phyloP scores from a whole-genome alignment of 106 monocot genomes.

The Dioscorea alata region DNA sequence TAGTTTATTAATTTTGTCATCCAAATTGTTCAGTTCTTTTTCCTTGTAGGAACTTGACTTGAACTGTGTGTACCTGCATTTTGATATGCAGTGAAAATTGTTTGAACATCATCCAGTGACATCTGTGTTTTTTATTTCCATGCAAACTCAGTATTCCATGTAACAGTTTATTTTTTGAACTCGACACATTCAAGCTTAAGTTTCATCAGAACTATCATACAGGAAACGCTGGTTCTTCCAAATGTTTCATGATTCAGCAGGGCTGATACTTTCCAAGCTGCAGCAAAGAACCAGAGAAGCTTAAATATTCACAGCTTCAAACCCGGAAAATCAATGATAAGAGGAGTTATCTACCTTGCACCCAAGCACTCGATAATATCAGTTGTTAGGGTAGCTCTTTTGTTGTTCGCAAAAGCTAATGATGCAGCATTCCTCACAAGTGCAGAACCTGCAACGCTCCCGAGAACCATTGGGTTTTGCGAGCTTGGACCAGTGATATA shows the following conservation, averaged over 20 bases:
- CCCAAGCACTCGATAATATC: slow-evolving; percentile 90
- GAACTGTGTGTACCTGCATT: no score
- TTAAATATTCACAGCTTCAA: slow-evolving; percentile 4
- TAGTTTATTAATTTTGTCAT: no score
- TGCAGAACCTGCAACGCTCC: slow-evolving; percentile 72
- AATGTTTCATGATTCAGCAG: slow-evolving; percentile 10
- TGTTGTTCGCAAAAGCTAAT: slow-evolving; percentile 61
- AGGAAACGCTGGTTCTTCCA: no score
- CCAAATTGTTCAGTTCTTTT: no score
- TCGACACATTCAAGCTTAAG: no score
- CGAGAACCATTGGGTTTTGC: slow-evolving; percentile 81
- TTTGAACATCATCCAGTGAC: no score
- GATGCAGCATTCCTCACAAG: slow-evolving; percentile 82
- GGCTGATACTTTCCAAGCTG: slow-evolving; percentile 63
- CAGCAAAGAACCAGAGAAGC: background rate
- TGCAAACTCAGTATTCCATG: no score
- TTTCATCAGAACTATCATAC: background rate
- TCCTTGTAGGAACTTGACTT: background rate
- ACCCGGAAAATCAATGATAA: background rate
- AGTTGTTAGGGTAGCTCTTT: slow-evolving; percentile 72
- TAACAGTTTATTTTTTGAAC: no score
- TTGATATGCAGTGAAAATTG: no score
- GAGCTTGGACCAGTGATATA: slow-evolving; percentile 12
- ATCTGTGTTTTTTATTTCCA: no score
- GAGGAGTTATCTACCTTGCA: slow-evolving; percentile 29